Base-by-base conservation (phyloP, 345 rosid genomes). In the Citrus sp. region DNA sequence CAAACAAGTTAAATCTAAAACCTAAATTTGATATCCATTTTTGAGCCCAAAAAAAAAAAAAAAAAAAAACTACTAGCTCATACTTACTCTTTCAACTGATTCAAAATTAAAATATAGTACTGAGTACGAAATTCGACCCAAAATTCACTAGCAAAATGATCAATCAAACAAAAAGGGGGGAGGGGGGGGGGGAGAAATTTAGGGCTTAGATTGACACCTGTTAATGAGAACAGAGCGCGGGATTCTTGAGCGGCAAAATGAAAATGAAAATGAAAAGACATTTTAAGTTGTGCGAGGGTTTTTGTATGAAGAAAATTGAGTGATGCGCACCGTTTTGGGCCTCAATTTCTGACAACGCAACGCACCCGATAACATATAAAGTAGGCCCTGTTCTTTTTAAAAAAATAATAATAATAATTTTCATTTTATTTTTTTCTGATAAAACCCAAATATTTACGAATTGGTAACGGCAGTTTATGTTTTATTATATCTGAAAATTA, bases 161-260 rank as follows among this genome's bases (percentile, higher is more conserved):
- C 12, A 69, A 37, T 28, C 42, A 28, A 25, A 61, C 12, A 10
- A 25, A 42, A 35, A 19, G 7, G 32, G 2, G 22, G 6, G 38
- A 1, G 38, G 13, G 16, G 34, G 5, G 4, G 13, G 5, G 21
- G 3, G n/a, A 12, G 12, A 37, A 4, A 22, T 38, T 14, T 68
- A 69, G 64, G 54, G 63, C 54, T 66, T 40, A 38, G 51, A 24
- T 34, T 61, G 8, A 2, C 4, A 66, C 61, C 61, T n/a, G 42
- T 14, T 7, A 12, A 14, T 18, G 25, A 76, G 14, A 46, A 24
- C 4, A 34, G 30, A 4, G 79, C 72, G 79, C 79, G 79, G 72
- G 72, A 49, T 28, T 38, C 54, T 63, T 9, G 6, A 64, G 78
- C 70, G 78, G 42, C 12, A 75, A 75, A 74, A 46, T 10, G 62